Evolutionary conservation across 148 eudicot species (phyloP), one percentile per base, ranked within the genome.

Genomic region (Mesembryanthemum crystallinum): DNA sequence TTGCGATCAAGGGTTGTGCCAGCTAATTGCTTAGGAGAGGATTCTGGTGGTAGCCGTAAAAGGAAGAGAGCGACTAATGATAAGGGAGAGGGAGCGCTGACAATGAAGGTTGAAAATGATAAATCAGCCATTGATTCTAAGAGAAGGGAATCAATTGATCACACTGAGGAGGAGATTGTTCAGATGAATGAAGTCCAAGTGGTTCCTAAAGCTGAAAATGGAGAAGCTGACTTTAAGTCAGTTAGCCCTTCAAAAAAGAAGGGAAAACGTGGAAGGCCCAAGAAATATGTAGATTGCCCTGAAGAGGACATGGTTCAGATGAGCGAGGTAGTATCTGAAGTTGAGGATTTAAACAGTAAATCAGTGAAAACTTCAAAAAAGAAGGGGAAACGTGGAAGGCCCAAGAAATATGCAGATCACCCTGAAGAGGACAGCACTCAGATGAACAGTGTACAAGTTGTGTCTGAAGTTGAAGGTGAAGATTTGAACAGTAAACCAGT

Each of bases 1-100:
- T 73, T 85, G 76, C 73, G 88, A 23, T 78, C 88, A 67, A 75
- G 86, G 82, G 35, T 85, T 83, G 82, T 85, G 77, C 81, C 79
- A 8, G 57, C 67, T 37, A 79, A 52, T 58, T 42, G 47, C 32
- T 14, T 51, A n/a, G 83, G 69, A 39, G 78, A 71, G 75, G 76
- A 28, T 55, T 63, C 70, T 43, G 79, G 77, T 77, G 73, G 33
- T 15, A 75, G 55, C 37, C 47, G 37, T 64, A 82, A 74, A 71
- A 73, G 84, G 67, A 80, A 80, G 84, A 78, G 49, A 63, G 86
- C 20, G 27, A 25, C 52, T 67, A 77, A 69, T 59, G 29, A 20
- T 42, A 61, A n/a, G 21, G 76, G 24, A 28, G 80, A 76, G 28
- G 73, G 58, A 33, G 42, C 49, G 24, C 72, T 43, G 30, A 12